These are phyloP conservation scores for Solanum arcanum DNA, from an alignment of 257 asterid species.

Conservation along the genomic window DNA sequence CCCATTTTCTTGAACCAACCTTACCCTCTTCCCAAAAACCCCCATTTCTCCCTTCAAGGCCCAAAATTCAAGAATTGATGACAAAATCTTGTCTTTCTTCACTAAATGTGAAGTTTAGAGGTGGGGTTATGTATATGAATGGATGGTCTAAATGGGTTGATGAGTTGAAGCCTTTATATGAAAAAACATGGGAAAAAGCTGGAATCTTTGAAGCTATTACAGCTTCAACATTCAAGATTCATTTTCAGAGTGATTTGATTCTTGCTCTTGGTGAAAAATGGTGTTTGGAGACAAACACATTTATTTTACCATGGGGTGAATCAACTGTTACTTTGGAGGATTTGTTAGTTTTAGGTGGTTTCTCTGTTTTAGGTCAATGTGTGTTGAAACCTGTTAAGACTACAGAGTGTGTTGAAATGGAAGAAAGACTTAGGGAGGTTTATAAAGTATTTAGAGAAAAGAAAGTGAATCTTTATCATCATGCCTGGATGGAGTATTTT, in stretches of 20 bases:
- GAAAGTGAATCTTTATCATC: neutral
- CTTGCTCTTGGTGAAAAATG: conserved; percentile 1
- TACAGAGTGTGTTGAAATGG: neutral
- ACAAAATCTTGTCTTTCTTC: neutral
- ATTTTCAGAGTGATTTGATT: neutral
- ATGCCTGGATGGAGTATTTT: no score
- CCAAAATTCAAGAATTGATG: neutral
- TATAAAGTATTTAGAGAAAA: neutral
- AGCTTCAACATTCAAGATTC: neutral
- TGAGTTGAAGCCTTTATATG: neutral
- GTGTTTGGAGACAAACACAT: conserved; percentile 3
- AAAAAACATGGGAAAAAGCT: conserved; percentile 3
- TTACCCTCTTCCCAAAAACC: neutral
- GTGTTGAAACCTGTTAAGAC: neutral
- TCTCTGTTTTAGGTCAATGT: conserved; percentile 1
- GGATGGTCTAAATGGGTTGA: conserved; percentile 8
- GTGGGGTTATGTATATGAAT: neutral
- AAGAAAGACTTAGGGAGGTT: neutral
- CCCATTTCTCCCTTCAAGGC: neutral
- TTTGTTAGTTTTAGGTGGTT: conserved; percentile 6
- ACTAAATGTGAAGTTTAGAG: neutral
- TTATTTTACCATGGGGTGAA: conserved; percentile 8
- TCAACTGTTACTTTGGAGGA: conserved; percentile 9
- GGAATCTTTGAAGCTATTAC: conserved; percentile 3
- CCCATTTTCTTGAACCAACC: conserved; percentile 18